Percentiles rank a stretch among this genome's conserved stretches.
Evolutionary conservation across 2,329 filamentous ascomycete genomes (phyloP).

Genomic region (Ophiocordyceps camponoti-floridani): DNA sequence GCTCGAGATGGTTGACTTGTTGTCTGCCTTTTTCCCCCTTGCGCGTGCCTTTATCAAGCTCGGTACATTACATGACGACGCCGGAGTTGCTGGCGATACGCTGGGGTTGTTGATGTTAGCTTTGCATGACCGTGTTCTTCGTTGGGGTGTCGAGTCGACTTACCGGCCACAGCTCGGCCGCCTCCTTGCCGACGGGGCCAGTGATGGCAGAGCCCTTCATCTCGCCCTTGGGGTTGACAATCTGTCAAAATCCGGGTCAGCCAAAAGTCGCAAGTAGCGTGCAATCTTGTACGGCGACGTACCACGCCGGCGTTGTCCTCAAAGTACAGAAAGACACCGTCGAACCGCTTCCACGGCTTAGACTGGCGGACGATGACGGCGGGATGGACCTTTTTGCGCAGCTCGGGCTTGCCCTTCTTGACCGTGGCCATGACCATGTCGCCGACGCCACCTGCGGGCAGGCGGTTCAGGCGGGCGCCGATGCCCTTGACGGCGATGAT

Average conservation of each 20-base stretch:
- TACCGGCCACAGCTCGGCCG: constrained; percentile 97
- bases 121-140: too few relatives aligned
- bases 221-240: constrained; percentile 99
- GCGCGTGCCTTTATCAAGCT: constrained; percentile 7
- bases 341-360: constrained; percentile 98
- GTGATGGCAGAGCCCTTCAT: constrained; percentile 99
- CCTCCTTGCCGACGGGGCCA: constrained; percentile 98
- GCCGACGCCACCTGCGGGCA: constrained; percentile 92
- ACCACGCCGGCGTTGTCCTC: constrained; percentile 99
- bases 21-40: not conserved
- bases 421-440: constrained; percentile 99
- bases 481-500: constrained; percentile 99
- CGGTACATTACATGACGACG: constrained; percentile 85
- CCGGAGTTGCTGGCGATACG: constrained; percentile 99
- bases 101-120: constrained; percentile 26
- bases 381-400: constrained; percentile 99
- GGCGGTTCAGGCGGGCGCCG: constrained; percentile 90
- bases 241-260: constrained; percentile 34
- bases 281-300: constrained; percentile 6
- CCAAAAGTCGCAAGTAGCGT: not conserved
- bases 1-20: not conserved
- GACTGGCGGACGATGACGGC: constrained; percentile 96
- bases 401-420: constrained; percentile 99
- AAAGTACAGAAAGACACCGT: constrained; percentile 99
- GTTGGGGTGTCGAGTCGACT: constrained; percentile 22